A percentile compares a stretch with the other conserved stretches of the same genome.
Conservation (phyloP, 2,329 filamentous ascomycete species). For the Fusarium armeniacum region DNA sequence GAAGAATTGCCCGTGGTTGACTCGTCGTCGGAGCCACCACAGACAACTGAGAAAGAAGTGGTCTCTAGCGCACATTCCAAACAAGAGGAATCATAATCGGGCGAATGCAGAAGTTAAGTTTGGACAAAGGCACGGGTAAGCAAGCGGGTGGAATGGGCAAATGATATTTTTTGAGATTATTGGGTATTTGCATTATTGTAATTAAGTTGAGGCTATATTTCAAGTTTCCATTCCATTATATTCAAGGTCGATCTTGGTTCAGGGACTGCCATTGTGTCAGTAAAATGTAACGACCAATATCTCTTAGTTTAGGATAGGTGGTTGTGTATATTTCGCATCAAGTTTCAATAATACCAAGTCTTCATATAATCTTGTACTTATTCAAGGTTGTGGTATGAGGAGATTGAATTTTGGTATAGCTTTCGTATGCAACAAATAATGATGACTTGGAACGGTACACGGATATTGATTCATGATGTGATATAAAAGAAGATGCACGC, state of each 20-base stretch:
- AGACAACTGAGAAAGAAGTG: slow-evolving; percentile 11
- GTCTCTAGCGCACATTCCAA: slow-evolving; percentile 28
- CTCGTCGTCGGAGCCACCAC: slow-evolving; percentile 1
- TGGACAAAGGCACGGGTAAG: background rate
- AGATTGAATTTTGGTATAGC: background rate
- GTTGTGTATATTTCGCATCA: background rate
- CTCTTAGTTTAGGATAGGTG: no score
- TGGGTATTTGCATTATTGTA: slow-evolving; percentile 3
- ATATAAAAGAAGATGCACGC: background rate
- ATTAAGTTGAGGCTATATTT: background rate
- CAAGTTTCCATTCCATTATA: background rate
- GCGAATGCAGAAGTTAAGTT: background rate
- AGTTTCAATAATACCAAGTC: background rate
- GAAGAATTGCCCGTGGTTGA: slow-evolving; percentile 36
- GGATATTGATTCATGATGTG: background rate
- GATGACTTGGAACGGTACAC: background rate
- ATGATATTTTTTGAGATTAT: background rate
- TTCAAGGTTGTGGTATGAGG: background rate
- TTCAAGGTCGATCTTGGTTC: background rate
- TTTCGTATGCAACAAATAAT: background rate
- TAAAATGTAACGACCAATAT: background rate
- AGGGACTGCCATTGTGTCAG: background rate
- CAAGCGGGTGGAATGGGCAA: background rate
- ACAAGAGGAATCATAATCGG: slow-evolving; percentile 9
- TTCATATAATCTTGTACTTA: background rate